Percentiles rank a stretch among this genome's conserved stretches.
Conservation (phyloP, 352 stramenopile genomes). For the Phytopythium sindhum region DNA sequence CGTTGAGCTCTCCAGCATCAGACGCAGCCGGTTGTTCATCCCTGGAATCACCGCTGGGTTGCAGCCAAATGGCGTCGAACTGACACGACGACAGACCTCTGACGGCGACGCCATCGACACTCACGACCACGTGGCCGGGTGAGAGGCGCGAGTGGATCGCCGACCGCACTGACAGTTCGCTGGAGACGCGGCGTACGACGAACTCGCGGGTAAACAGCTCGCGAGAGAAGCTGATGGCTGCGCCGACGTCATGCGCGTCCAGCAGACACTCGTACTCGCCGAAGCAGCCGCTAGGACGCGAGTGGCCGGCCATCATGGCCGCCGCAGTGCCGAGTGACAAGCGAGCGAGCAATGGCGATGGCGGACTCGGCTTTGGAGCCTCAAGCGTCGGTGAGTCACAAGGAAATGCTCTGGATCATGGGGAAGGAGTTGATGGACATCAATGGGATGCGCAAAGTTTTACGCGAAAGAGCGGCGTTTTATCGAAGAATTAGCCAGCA, state of each 20-base stretch:
- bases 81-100: slow-evolving; percentile 21
- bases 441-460: background rate
- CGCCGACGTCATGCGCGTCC: slow-evolving; percentile 10
- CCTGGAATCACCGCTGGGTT: background rate
- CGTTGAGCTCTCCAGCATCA: background rate
- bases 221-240: slow-evolving; percentile 21
- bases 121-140: slow-evolving; percentile 28
- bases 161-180: slow-evolving; percentile 11
- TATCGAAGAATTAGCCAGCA: slow-evolving; percentile 3
- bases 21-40: no score
- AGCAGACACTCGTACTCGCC: slow-evolving; percentile 34
- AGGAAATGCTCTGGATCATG: background rate
- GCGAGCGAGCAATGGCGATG: no score
- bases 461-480: background rate
- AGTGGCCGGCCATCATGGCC: background rate
- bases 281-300: slow-evolving; percentile 7
- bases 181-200: slow-evolving; percentile 29
- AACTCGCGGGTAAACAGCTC: slow-evolving; percentile 44
- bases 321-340: background rate
- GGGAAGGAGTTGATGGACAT: background rate
- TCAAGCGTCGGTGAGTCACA: background rate
- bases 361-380: no score
- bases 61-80: slow-evolving; percentile 31
- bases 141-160: slow-evolving; percentile 21
- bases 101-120: slow-evolving; percentile 20